These are phyloP conservation scores for Mortierella hygrophila DNA, from an alignment of 192 early-diverging fungal genomes.

Conservation along the genomic window DNA sequence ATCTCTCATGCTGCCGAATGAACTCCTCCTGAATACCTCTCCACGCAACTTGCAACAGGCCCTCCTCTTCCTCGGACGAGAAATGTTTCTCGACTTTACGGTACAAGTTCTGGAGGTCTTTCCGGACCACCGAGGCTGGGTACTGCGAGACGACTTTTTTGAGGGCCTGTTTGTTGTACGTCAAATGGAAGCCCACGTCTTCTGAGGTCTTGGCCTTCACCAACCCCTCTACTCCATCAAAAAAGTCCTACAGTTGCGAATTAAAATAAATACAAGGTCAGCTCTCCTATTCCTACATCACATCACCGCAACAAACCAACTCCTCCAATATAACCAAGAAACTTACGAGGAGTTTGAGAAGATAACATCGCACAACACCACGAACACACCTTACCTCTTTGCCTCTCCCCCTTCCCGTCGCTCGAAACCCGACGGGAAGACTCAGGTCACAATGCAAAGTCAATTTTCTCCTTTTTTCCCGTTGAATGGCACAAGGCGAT, in stretches of 20 bases:
- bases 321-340: neutral
- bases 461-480: too few relatives aligned
- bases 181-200: slow-evolving; percentile 85
- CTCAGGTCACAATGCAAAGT: too few relatives aligned
- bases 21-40: slow-evolving; percentile 90
- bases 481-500: too few relatives aligned
- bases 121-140: slow-evolving; percentile 85
- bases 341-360: slow-evolving; percentile 84
- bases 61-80: slow-evolving; percentile 83
- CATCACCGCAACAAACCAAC: neutral
- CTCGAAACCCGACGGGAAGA: too few relatives aligned
- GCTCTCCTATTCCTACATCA: neutral
- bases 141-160: slow-evolving; percentile 89
- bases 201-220: slow-evolving; percentile 80
- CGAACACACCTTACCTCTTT: slow-evolving; percentile 57
- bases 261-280: neutral
- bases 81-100: slow-evolving; percentile 97
- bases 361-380: slow-evolving; percentile 86
- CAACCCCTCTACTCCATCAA: slow-evolving; percentile 93
- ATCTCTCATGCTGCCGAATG: slow-evolving; percentile 80
- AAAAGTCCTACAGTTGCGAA: slow-evolving; percentile 81
- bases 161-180: slow-evolving; percentile 86
- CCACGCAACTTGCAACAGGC: slow-evolving; percentile 92
- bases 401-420: too few relatives aligned
- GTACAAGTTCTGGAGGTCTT: slow-evolving; percentile 84